Base-by-base conservation (phyloP, 108 stramenopile species). In the Aurantiochytrium sp. region DNA sequence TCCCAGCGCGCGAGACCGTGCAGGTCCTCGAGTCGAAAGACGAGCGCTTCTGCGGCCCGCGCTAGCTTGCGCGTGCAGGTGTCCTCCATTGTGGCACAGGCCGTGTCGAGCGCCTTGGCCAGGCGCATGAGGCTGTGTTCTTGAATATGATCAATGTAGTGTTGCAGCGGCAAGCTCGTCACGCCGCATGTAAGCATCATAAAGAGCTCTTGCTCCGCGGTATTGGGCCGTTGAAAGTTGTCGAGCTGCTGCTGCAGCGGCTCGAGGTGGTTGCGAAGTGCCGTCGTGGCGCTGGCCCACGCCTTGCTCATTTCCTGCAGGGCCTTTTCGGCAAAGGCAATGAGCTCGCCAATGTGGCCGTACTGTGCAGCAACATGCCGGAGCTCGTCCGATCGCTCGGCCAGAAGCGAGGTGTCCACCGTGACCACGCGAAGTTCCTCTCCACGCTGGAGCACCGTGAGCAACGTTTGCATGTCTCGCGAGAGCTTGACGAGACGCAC, bases 171-270 rank as follows among this genome's bases (percentile, higher is more conserved):
- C 76, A 47, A 12, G 49, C 76, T 83, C 10, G 76, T 83, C n/a
- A 83, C 76, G n/a, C 76, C 76, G 51, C 76, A 83, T 12, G 76
- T 83, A 35, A 83, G 76, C 76, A 83, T 83, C 76, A 83, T 83
- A 23, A 83, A 83, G 23, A 83, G 76, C 76, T 83, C 76, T 83
- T 83, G 49, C 76, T 83, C 76, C 10, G 76, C 49, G 4, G 76
- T 28, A 35, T 83, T 83, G 6, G 76, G 76, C 45, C 76, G 76
- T 12, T 83, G 49, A 35, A 83, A 83, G 2, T 53, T 47, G 16
- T 47, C 49, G 23, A 83, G 76, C 51, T 83, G 76, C 28, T 53
- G 76, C 76, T 83, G 49, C 49, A 83, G 76, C 19, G 76, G 76
- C 51, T 83, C 76, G 6, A 83, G n/a, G 51, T 83, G 76, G 25